Base-by-base conservation (phyloP, 179 eudicot species). In the Corrigiola litoralis region DNA sequence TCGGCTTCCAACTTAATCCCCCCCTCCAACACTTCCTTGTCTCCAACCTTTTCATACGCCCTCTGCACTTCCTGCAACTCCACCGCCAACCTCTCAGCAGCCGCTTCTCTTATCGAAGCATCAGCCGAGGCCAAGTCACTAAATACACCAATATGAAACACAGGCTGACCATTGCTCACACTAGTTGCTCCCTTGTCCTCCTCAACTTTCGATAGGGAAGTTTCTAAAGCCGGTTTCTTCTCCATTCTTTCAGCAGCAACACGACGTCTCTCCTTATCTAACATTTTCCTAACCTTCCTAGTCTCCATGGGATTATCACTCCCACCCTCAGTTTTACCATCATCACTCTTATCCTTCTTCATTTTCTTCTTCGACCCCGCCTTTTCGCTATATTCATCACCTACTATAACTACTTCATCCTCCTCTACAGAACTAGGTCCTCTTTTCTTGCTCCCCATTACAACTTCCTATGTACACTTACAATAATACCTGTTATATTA, bases 291-390 rank as follows among this genome's bases (percentile, higher is more conserved):
- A 25, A 80, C 78, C 81, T 92, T 92, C 62, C 48, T 78, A 60
- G 84, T 87, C 73, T 92, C 97, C 98, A 92, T 92, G n/a, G 95
- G 86, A 38, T 70, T 82, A 14, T 63, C 63, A 66, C 24, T 38
- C 23, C 66, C 83, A 21, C 36, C 80, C 32, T 64, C 75, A n/a
- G 6, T 48, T 48, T 36, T 60, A 14, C 58, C 68, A 32, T 63
- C 68, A 34, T 32, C 49, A 1, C 51, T 64, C 52, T 71, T 75
- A 62, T 58, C 72, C 45, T 74, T 78, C 64, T 72, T 75, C 63
- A 72, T 75, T 33, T 65, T 73, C 72, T 75, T 73, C 63, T 74
- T 70, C 0, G 49, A 32, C 21, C 55, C 60, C n/a, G 16, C 13
- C 32, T 65, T 53, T 53, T 65, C 73, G 36, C 42, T 44, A 29